A percentile compares a stretch with the other conserved stretches of the same genome.
Evolutionary conservation across 2,329 filamentous ascomycete species (phyloP).

Genomic region (Zasmidium angulare): DNA sequence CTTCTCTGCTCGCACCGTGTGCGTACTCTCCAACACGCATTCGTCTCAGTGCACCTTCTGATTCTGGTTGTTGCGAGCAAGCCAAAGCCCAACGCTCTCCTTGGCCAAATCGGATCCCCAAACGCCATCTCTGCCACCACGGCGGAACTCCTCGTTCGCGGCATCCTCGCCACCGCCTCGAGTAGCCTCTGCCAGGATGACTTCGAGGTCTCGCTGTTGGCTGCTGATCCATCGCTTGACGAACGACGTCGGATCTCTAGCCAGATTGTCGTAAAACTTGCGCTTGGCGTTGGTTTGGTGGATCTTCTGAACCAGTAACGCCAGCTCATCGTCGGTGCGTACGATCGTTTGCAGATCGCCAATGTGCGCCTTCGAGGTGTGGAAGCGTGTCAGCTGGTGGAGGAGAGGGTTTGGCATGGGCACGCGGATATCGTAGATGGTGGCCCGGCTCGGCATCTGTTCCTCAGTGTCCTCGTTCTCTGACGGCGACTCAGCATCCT

Average conservation of each 20-base stretch:
- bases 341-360: constrained; percentile 74
- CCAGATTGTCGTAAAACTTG: constrained; percentile 76
- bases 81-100: constrained; percentile 62
- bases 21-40: no score
- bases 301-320: constrained; percentile 78
- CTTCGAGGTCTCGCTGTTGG: constrained; percentile 86
- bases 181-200: constrained; percentile 78
- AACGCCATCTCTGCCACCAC: constrained; percentile 59
- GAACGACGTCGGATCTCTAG: constrained; percentile 80
- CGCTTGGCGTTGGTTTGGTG: constrained; percentile 86
- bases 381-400: constrained; percentile 57
- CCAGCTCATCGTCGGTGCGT: constrained; percentile 79
- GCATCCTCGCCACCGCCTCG: constrained; percentile 54
- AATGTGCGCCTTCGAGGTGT: constrained; percentile 48
- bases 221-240: constrained; percentile 84
- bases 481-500: constrained; percentile 63
- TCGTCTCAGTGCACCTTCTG: not conserved
- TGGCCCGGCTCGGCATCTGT: constrained; percentile 61
- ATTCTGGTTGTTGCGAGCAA: constrained; percentile 35
- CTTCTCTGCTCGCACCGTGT: no score
- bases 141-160: constrained; percentile 68
- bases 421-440: constrained; percentile 85
- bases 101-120: constrained; percentile 63
- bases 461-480: constrained; percentile 31
- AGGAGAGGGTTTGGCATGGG: constrained; percentile 79